Conservation (phyloP, 495 filamentous ascomycete species). For the Penicillium riverlandense region DNA sequence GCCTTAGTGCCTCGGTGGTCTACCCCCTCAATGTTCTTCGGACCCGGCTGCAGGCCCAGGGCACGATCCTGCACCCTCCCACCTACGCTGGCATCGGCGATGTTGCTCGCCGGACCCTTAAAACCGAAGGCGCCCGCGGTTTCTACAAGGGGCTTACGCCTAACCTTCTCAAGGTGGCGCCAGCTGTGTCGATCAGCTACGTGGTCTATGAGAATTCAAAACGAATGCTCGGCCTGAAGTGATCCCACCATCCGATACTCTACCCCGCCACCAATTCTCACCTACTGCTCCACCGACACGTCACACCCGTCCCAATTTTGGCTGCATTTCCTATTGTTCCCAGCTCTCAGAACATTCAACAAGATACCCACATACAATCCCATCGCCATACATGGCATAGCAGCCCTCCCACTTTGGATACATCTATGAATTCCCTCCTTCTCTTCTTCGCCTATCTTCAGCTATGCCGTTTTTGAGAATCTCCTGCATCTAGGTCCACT, state of each 20-base stretch:
- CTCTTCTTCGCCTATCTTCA: too few relatives aligned
- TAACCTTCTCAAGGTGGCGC: slow-evolving; percentile 93
- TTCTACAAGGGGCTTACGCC: slow-evolving; percentile 94
- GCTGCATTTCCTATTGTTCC: too few relatives aligned
- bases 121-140: slow-evolving; percentile 75
- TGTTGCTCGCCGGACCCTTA: slow-evolving; percentile 72
- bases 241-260: slow-evolving; percentile 6
- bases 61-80: slow-evolving; percentile 81
- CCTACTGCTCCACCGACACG: too few relatives aligned
- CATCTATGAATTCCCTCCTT: too few relatives aligned
- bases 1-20: slow-evolving; percentile 86
- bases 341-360: too few relatives aligned
- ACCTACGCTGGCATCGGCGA: slow-evolving; percentile 87
- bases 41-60: slow-evolving; percentile 90
- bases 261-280: too few relatives aligned
- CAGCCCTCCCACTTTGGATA: too few relatives aligned
- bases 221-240: slow-evolving; percentile 63
- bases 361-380: too few relatives aligned
- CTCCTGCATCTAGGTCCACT: too few relatives aligned
- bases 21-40: slow-evolving; percentile 94
- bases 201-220: slow-evolving; percentile 97
- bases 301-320: too few relatives aligned
- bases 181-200: slow-evolving; percentile 94
- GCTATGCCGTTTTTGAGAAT: too few relatives aligned
- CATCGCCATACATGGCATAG: too few relatives aligned